A percentile compares a stretch with the other conserved stretches of the same genome.
phyloP scores from a whole-genome alignment of 176 grass and related monocot species.

The Aegilops umbellulata region DNA sequence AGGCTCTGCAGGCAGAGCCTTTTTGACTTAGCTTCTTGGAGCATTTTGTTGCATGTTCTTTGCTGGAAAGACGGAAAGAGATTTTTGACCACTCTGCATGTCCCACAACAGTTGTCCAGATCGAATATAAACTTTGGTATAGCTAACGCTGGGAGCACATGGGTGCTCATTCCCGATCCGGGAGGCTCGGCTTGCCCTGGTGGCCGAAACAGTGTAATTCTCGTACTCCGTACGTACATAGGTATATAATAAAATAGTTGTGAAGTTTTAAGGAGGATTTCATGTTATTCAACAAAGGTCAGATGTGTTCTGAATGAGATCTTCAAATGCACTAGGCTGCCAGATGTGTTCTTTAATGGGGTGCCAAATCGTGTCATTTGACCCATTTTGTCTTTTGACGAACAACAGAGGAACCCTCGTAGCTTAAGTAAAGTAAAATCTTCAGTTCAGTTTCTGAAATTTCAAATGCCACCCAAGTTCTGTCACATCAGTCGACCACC shows the following conservation, averaged over 20 bases:
- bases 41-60: constrained; percentile 2
- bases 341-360: background rate
- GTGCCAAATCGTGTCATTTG: background rate
- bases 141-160: background rate
- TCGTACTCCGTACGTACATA: no score
- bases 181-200: background rate
- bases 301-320: no score
- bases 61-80: background rate
- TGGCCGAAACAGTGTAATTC: no score
- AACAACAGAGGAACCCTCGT: background rate
- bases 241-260: no score
- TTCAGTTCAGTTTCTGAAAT: background rate
- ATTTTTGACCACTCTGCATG: background rate
- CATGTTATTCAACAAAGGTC: background rate
- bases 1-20: background rate
- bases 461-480: background rate
- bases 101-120: background rate
- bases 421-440: background rate
- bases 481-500: background rate
- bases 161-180: background rate
- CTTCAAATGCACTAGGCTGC: background rate
- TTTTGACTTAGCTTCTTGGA: background rate
- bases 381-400: background rate
- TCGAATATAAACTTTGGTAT: constrained; percentile 18
- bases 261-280: background rate